A percentile compares a stretch with the other conserved stretches of the same genome.
phyloP scores from a whole-genome alignment of 371 early-diverging fungal species.

The Umbelopsis sp. region DNA sequence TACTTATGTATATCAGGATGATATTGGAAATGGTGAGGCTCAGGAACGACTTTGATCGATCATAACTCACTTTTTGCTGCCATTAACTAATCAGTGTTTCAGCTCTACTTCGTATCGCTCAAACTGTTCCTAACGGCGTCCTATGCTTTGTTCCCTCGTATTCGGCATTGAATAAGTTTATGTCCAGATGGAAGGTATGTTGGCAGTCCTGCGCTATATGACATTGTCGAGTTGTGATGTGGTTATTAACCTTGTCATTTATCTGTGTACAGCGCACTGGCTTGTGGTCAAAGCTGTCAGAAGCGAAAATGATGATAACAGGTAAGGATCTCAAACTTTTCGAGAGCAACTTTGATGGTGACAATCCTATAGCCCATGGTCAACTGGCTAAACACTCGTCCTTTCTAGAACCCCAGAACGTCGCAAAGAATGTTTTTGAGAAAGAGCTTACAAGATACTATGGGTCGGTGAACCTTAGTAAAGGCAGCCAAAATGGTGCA shows the following conservation, averaged over 20 bases:
- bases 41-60: neutral
- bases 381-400: slow-evolving; percentile 17
- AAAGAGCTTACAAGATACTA: slow-evolving; percentile 52
- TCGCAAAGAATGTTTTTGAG: slow-evolving; percentile 60
- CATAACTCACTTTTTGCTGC: neutral
- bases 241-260: too few relatives aligned
- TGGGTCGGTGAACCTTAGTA: slow-evolving; percentile 31
- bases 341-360: neutral
- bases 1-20: slow-evolving; percentile 65
- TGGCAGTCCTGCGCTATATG: too few relatives aligned
- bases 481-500: slow-evolving; percentile 52
- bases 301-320: slow-evolving; percentile 32
- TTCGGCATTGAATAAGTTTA: slow-evolving; percentile 50
- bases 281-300: slow-evolving; percentile 31
- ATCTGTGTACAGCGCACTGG: slow-evolving; percentile 36
- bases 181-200: slow-evolving; percentile 53
- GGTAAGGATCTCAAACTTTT: slow-evolving; percentile 23
- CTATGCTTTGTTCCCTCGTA: slow-evolving; percentile 72
- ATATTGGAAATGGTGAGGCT: slow-evolving; percentile 58
- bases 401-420: slow-evolving; percentile 54
- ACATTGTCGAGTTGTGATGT: too few relatives aligned
- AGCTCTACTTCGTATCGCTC: slow-evolving; percentile 51
- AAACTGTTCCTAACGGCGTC: slow-evolving; percentile 62
- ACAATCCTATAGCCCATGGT: neutral
- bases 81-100: neutral